Evolutionary conservation across 202 grass and related monocot genomes (phyloP).

Genomic region (Saccharum hybrid): DNA sequence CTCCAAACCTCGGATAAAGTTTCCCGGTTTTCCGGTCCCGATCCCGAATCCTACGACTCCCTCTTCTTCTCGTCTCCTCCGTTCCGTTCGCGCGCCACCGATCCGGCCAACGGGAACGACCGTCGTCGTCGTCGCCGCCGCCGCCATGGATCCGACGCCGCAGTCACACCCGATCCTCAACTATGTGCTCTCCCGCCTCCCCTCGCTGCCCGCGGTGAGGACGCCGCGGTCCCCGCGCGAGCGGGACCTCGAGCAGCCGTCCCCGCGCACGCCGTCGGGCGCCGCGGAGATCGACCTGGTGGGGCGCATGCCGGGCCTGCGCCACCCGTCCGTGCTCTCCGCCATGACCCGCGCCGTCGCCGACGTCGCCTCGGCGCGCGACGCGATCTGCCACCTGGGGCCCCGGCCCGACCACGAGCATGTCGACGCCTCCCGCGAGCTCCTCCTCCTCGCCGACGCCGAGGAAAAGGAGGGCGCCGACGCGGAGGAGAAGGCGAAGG

Average conservation of each 20-base stretch:
- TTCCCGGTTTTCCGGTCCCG: not conserved
- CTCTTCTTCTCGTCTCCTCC: not conserved
- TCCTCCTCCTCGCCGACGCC: slow-evolving; percentile 15
- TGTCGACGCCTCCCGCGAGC: slow-evolving; percentile 59
- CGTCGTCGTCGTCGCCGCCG: not conserved
- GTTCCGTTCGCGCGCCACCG: slow-evolving; percentile 1
- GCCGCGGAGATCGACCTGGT: slow-evolving; percentile 59
- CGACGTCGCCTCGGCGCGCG: slow-evolving; percentile 63
- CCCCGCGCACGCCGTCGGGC: slow-evolving; percentile 42
- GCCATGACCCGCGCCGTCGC: slow-evolving; percentile 71
- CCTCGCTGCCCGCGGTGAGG: slow-evolving; percentile 43
- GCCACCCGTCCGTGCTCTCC: slow-evolving; percentile 65
- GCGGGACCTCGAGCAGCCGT: slow-evolving; percentile 61
- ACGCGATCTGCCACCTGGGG: slow-evolving; percentile 63
- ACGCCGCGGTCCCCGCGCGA: slow-evolving; percentile 15
- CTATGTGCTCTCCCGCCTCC: slow-evolving; percentile 74
- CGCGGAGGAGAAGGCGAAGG: not conserved
- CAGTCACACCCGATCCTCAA: slow-evolving; percentile 78
- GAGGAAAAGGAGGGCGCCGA: not conserved
- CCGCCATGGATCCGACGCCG: slow-evolving; percentile 78
- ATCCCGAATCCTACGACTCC: not conserved
- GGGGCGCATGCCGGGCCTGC: slow-evolving; percentile 74
- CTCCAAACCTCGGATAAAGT: slow-evolving; percentile 17
- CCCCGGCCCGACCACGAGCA: slow-evolving; percentile 78
- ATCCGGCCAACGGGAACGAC: not conserved